Base-by-base conservation (phyloP, 2,329 filamentous ascomycete genomes). In the Botrytis fragariae region DNA sequence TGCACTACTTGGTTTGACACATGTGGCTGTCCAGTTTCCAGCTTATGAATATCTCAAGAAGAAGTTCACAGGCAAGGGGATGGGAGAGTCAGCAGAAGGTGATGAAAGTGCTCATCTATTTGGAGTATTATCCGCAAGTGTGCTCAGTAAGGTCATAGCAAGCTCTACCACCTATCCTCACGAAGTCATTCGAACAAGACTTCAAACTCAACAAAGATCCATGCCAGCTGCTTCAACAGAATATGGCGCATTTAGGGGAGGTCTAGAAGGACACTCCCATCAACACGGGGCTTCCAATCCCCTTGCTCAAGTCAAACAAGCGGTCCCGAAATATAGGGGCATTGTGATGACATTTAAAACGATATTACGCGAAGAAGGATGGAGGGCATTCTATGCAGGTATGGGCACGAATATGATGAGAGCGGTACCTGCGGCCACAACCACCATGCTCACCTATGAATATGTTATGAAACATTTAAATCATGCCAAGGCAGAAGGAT, bases 381-480 rank as follows among this genome's bases (percentile, higher is more conserved):
- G 95, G 95, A 88, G 92, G 75, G 95, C 95, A 5, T 98, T 99
- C 79, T 99, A 99, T 82, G 95, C 95, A 37, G 96, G 96, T 51
- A 94, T 99, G 86, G 96, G 96, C 54, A 97, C 95, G 67, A 99
- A 99, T 83, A 93, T 99, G 90, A 94, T 98, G 86, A 89, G 96
- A 73, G 96, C 96, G 12, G 92, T 99, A 20, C 96, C 96, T 45
- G 94, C 96, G 35, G 95, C 96, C 32, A 97, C 97, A 79, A 97
- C 97, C 39, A 99, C 96, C 4, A 97, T 99, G 92, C 87, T 98
- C 81, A 98, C 95, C 20, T 99, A 97, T 81, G 96, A 99, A 84
- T 96, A 92, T 77, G 81, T 92, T 74, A 81, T 81, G 75, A 78
- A 76, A 62, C 63, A 79, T 39, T 74, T 82, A 7, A 77, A 77